These are phyloP conservation scores for Akanthomyces muscarius DNA, from an alignment of 2,329 filamentous ascomycete genomes.

Conservation along the genomic window DNA sequence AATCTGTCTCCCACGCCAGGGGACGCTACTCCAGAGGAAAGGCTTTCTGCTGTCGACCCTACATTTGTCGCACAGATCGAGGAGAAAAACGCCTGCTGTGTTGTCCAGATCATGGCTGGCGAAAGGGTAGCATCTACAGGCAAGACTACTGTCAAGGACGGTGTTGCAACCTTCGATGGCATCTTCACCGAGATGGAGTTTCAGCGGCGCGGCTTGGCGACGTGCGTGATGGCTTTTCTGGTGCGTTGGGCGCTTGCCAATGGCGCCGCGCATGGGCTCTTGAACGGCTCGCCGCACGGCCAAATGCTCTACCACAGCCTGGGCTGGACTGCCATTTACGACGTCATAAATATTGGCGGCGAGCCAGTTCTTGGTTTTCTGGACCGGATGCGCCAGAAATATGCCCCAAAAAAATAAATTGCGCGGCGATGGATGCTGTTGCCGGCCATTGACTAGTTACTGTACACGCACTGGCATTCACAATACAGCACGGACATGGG, in stretches of 20 bases:
- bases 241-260: background rate
- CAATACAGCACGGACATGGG: no score
- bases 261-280: background rate
- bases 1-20: background rate
- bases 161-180: background rate
- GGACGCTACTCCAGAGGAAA: background rate
- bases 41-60: background rate
- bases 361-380: background rate
- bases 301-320: background rate
- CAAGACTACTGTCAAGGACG: background rate
- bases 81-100: background rate
- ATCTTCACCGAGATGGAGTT: background rate
- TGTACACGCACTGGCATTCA: no score
- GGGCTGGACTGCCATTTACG: background rate
- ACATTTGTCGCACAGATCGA: background rate
- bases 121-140: background rate
- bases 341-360: background rate
- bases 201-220: constrained; percentile 1
- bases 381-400: background rate
- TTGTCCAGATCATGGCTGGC: background rate
- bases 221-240: background rate
- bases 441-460: no score
- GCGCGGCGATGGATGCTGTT: no score
- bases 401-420: background rate
- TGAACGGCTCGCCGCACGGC: background rate